phyloP scores from a whole-genome alignment of 306 rosid genomes.

The Vigna trinervia region DNA sequence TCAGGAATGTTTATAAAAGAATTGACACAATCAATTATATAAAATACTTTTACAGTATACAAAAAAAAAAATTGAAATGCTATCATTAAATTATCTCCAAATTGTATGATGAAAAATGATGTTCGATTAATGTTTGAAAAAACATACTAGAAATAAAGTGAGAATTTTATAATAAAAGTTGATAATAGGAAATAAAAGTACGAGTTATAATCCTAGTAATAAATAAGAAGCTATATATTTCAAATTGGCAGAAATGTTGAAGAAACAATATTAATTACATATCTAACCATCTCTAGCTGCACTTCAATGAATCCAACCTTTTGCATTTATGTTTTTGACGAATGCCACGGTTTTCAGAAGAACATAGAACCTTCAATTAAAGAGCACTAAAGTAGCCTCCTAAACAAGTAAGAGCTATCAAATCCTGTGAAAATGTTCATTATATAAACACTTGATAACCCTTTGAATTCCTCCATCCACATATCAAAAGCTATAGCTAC shows the following conservation, averaged over 20 bases:
- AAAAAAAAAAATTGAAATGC: no score
- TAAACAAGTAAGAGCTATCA: constrained; percentile 21
- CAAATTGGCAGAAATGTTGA: background rate
- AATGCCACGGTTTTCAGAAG: constrained; percentile 13
- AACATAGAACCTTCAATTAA: constrained; percentile 9
- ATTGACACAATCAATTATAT: no score
- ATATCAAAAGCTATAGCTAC: background rate
- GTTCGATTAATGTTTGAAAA: no score
- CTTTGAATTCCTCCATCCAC: constrained; percentile 1
- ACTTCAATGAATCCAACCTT: background rate
- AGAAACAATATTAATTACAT: background rate
- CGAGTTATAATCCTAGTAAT: no score
- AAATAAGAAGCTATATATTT: background rate
- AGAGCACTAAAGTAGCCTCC: constrained; percentile 44
- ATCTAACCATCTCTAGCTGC: background rate
- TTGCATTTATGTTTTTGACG: constrained; percentile 26
- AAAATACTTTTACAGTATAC: no score
- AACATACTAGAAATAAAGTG: no score
- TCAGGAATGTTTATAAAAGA: no score
- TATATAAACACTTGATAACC: constrained; percentile 41
- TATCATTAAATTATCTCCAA: no score
- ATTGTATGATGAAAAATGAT: no score
- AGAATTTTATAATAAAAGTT: no score
- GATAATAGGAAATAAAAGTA: no score
- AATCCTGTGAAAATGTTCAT: background rate